phyloP scores from a whole-genome alignment of 805 yeast genomes.

The Scheffersomyces ergatensis region DNA sequence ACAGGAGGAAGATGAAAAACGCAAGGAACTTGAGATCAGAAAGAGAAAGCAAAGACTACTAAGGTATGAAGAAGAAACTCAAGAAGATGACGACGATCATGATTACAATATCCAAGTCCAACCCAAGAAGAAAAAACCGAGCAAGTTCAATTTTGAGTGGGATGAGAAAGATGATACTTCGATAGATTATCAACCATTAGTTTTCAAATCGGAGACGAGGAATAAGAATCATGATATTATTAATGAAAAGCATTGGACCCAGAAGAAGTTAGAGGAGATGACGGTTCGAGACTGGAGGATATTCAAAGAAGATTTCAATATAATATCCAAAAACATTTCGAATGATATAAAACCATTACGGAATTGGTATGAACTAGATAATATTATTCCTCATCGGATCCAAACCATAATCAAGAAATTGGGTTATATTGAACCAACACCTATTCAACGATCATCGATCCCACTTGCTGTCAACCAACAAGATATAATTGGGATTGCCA shows the following conservation, averaged over 20 bases:
- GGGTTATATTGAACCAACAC: conserved; percentile 70
- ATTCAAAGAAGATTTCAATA: conserved; percentile 72
- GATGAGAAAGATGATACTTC: conserved; percentile 65
- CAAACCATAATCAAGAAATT: conserved; percentile 33
- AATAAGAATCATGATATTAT: conserved; percentile 7
- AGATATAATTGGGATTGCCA: conserved; percentile 88
- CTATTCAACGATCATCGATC: conserved; percentile 86
- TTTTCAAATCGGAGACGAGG: conserved; percentile 10
- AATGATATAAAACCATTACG: conserved; percentile 60
- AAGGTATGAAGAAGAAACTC: conserved; percentile 1
- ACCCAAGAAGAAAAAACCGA: conserved; percentile 6
- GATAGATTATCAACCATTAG: conserved; percentile 38
- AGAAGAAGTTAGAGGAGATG: conserved; percentile 66
- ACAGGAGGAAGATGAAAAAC: neutral
- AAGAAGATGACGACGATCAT: neutral
- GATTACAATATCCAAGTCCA: neutral
- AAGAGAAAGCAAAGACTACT: conserved; percentile 1
- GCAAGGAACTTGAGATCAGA: neutral
- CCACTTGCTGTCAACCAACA: conserved; percentile 60
- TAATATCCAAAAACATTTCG: conserved; percentile 42
- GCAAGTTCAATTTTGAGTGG: conserved; percentile 70
- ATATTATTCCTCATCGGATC: conserved; percentile 19
- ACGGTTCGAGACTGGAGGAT: conserved; percentile 86
- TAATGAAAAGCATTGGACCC: conserved; percentile 56
- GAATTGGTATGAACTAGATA: conserved; percentile 64